phyloP scores from a whole-genome alignment of 2,329 filamentous ascomycete genomes.

The Arthroderma sp. region DNA sequence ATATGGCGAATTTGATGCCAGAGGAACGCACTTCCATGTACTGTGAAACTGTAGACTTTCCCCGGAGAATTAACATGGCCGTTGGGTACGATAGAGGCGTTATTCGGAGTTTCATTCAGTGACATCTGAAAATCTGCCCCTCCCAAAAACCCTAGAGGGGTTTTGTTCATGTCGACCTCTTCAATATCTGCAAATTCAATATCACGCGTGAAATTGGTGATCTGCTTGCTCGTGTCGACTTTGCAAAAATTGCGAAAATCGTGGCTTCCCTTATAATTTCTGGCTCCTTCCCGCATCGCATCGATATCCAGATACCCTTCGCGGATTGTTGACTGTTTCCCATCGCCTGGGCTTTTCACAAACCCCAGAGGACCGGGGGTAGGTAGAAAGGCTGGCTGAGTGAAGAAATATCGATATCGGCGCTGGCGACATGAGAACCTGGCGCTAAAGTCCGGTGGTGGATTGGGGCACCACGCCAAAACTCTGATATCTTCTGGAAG shows the following conservation, averaged over 20 bases:
- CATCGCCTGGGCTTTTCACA: constrained; percentile 20
- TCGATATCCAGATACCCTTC: constrained; percentile 77
- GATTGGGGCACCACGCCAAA: constrained; percentile 81
- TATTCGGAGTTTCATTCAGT: constrained; percentile 8
- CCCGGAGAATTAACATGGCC: background rate
- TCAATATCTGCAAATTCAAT: constrained; percentile 74
- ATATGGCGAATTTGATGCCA: constrained; percentile 98
- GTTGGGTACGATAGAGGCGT: background rate
- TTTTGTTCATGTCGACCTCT: constrained; percentile 43
- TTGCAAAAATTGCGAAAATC: constrained; percentile 98
- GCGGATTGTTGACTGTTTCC: constrained; percentile 25
- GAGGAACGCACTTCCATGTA: constrained; percentile 82
- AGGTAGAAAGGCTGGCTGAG: constrained; percentile 73
- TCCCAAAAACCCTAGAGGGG: constrained; percentile 45
- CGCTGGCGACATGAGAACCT: constrained; percentile 86
- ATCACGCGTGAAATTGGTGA: constrained; percentile 64
- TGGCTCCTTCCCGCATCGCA: constrained; percentile 72
- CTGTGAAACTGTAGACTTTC: constrained; percentile 75
- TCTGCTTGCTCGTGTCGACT: constrained; percentile 78
- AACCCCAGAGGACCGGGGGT: constrained; percentile 43
- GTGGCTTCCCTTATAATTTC: constrained; percentile 65
- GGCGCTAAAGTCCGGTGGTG: constrained; percentile 69
- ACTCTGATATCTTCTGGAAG: constrained; percentile 81
- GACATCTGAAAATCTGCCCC: constrained; percentile 31
- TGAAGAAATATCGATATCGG: constrained; percentile 95